Evolutionary conservation across 345 rosid species (phyloP), one percentile per base, ranked within the genome.

Genomic region (Microthlaspi erraticum): DNA sequence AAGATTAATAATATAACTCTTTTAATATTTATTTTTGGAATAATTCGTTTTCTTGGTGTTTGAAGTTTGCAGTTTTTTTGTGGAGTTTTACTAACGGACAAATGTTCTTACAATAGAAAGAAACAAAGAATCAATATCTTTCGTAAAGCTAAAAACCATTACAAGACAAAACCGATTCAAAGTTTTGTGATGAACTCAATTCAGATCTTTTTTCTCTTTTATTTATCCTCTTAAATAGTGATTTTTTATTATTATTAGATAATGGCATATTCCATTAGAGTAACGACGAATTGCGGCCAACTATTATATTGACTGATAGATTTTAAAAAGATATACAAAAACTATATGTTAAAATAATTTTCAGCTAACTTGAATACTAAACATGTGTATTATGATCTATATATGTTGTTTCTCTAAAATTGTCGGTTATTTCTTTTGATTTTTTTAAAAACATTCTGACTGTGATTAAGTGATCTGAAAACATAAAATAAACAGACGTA

Each of bases 121-220:
- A 52, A 8, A 60, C 60, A 71, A 43, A 26, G 4, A 8, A 53
- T 42, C 7, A 29, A 29, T 66, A 42, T 44, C 36, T 68, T 34
- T 68, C 44, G 72, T 67, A 53, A 8, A 50, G 14, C 60, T 16
- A 10, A 16, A 52, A 16, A 52, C 7, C 37, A 17, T 17, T 31
- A 17, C 8, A 31, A 14, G 11, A 45, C n/a, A 53, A 33, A 44
- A 31, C 61, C 1, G 39, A 53, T 45, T 42, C 45, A 41, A 34
- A 36, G 7, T 45, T 50, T 62, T 20, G 58, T n/a, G 36, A 44
- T 62, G 51, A 59, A 74, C 56, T 74, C 72, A 66, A 66, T 41
- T 66, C 54, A 8, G 37, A 50, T 74, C 39, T 66, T 67, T 41
- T 58, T 74, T 66, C 70, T 74, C 36, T 33, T 55, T 18, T 8